Evolutionary conservation across 345 rosid species (phyloP), one percentile per base, ranked within the genome.

Genomic region (Stellera chamaejasme): DNA sequence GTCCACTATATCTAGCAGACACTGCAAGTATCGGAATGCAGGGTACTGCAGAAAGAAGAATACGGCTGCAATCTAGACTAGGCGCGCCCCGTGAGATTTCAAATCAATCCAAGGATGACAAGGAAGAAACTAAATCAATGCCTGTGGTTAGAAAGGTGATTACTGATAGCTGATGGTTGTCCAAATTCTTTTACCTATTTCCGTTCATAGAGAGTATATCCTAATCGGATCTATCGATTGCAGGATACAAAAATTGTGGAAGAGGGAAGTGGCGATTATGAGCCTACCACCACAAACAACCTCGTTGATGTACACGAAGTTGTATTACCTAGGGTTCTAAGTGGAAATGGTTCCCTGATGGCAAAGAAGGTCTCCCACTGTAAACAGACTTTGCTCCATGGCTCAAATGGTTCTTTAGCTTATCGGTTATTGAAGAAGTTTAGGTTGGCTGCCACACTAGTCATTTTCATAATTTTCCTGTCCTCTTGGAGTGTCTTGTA

Each of bases 41-140:
- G 57, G 96, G 91, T 43, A 27, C 48, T 55, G 94, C 87, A 10
- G 26, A 72, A 1, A 81, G 84, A 75, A 82, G 96, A 69, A 0
- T 84, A 45, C 80, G 61, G 50, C 67, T 87, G 48, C 83, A 82
- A 69, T 2, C 51, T 58, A 66, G 62, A 13, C 43, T 69, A 36
- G 62, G 69, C 54, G 67, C 62, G n/a, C 28, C 65, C n/a, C 32
- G 16, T 52, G 13, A 11, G 43, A 4, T 0, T 5, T 54, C 27
- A 10, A 11, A 61, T 25, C 49, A 45, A n/a, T 32, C 68, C 26
- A 46, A 43, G 43, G 62, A 6, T 23, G 46, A 26, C 16, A 39
- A 58, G 10, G 44, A 45, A 56, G 59, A 73, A 55, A 56, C 61
- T 45, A 74, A 58, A 49, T 63, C 50, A 60, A 73, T 69, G 32